A percentile compares a stretch with the other conserved stretches of the same genome.
Evolutionary conservation across 176 grass and related monocot genomes (phyloP).

Genomic region (Triticum monococcum): DNA sequence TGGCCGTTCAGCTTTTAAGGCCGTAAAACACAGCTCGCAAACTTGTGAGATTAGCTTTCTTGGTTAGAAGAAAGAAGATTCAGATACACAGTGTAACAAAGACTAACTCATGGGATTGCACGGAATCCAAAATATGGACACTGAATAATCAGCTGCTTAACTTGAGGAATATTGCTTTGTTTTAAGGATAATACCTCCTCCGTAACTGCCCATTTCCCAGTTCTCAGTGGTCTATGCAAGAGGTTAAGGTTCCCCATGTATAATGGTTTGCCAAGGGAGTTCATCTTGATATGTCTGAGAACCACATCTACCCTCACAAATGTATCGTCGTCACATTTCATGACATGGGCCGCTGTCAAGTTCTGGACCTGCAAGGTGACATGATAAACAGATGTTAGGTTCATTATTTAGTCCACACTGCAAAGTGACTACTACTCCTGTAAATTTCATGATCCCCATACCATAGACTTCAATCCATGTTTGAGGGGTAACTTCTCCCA

Average conservation of each 20-base stretch:
- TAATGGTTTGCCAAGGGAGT: conserved; percentile 47
- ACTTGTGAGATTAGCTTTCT: neutral
- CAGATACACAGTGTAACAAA: neutral
- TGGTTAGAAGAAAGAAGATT: neutral
- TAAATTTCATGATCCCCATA: conserved; percentile 4
- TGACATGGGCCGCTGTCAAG: conserved; percentile 69
- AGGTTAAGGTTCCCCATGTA: conserved; percentile 98
- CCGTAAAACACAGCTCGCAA: neutral
- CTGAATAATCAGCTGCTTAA: neutral
- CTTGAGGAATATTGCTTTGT: neutral
- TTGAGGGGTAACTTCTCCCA: conserved; percentile 19
- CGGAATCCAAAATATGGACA: neutral
- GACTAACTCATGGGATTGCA: neutral
- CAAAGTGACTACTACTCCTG: neutral
- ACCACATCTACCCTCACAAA: conserved; percentile 89
- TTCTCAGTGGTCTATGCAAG: conserved; percentile 87
- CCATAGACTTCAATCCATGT: neutral
- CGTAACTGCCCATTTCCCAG: conserved; percentile 92
- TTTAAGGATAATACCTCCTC: conserved; percentile 53
- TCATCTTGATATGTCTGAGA: conserved; percentile 67
- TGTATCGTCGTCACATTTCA: conserved; percentile 97
- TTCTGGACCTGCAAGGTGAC: conserved; percentile 69
- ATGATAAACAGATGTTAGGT: conserved; percentile 18
- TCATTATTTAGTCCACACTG: conserved; percentile 14
- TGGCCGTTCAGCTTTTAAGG: neutral